These are phyloP conservation scores for Mycena vitilis DNA, from an alignment of 768 basidiomycete species.

Conservation along the genomic window DNA sequence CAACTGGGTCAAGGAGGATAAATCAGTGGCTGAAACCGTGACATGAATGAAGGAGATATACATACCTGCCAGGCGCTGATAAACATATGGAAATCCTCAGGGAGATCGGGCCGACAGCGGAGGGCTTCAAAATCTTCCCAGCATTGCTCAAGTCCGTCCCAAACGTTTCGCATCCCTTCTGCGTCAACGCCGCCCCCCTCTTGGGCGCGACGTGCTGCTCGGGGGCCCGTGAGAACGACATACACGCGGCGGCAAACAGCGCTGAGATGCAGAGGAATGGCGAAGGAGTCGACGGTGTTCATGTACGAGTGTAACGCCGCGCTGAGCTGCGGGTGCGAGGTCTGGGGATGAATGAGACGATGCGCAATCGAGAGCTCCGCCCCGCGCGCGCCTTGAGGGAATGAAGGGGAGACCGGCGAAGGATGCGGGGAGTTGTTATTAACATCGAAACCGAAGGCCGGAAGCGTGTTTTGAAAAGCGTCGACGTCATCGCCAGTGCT, in stretches of 20 bases:
- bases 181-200: constrained; percentile 69
- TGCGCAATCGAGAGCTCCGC: constrained; percentile 27
- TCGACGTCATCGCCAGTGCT: constrained; percentile 84
- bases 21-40: constrained; percentile 33
- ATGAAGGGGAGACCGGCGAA: constrained; percentile 50
- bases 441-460: constrained; percentile 48
- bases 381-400: constrained; percentile 38
- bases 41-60: constrained; percentile 14
- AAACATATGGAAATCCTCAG: constrained; percentile 65
- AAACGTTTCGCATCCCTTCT: constrained; percentile 78
- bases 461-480: constrained; percentile 74
- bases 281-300: constrained; percentile 69
- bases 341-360: constrained; percentile 35
- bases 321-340: constrained; percentile 41
- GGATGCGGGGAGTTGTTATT: constrained; percentile 43
- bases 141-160: constrained; percentile 83
- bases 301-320: constrained; percentile 58
- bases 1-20: constrained; percentile 58
- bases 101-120: constrained; percentile 48
- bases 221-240: constrained; percentile 79
- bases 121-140: constrained; percentile 88
- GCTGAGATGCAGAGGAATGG: constrained; percentile 80
- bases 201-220: constrained; percentile 69
- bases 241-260: constrained; percentile 85
- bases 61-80: constrained; percentile 89